phyloP scores from a whole-genome alignment of 371 early-diverging fungal genomes.

The Syncephalastrum racemosum region DNA sequence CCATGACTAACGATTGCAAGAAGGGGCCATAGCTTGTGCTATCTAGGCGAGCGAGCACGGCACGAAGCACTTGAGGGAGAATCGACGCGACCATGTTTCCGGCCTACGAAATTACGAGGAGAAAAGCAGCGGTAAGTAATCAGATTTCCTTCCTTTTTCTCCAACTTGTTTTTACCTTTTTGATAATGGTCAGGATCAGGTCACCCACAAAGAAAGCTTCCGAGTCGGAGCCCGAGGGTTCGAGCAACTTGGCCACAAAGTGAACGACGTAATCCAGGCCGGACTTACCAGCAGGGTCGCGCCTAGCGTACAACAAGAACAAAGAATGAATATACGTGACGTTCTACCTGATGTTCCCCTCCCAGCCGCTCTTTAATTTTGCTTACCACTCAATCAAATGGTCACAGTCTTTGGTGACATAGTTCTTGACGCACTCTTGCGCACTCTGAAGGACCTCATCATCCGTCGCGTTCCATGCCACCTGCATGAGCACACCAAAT shows the following conservation, averaged over 20 bases:
- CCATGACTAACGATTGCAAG: constrained; percentile 84
- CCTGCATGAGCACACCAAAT: constrained; percentile 81
- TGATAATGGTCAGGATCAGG: constrained; percentile 78
- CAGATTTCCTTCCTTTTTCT: neutral
- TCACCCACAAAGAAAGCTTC: constrained; percentile 89
- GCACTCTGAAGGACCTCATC: constrained; percentile 55
- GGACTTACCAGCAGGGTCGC: constrained; percentile 60
- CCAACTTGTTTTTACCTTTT: constrained; percentile 54
- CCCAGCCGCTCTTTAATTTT: neutral
- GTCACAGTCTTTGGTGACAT: constrained; percentile 63
- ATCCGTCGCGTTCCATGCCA: constrained; percentile 67
- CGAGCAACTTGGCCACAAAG: constrained; percentile 75
- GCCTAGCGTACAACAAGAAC: constrained; percentile 24
- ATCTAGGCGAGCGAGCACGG: constrained; percentile 68
- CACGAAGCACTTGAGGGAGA: constrained; percentile 77
- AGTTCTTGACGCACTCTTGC: constrained; percentile 65
- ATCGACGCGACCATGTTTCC: constrained; percentile 67
- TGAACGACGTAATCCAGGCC: constrained; percentile 81
- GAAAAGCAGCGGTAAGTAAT: constrained; percentile 2
- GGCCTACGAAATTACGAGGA: constrained; percentile 32
- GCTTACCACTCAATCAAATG: constrained; percentile 63
- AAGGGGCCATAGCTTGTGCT: constrained; percentile 75
- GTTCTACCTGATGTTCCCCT: too few relatives aligned
- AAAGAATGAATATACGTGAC: neutral
- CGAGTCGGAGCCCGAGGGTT: constrained; percentile 75